Base-by-base conservation (phyloP, 116 monocot genomes). In the Phalaenopsis hybrid region DNA sequence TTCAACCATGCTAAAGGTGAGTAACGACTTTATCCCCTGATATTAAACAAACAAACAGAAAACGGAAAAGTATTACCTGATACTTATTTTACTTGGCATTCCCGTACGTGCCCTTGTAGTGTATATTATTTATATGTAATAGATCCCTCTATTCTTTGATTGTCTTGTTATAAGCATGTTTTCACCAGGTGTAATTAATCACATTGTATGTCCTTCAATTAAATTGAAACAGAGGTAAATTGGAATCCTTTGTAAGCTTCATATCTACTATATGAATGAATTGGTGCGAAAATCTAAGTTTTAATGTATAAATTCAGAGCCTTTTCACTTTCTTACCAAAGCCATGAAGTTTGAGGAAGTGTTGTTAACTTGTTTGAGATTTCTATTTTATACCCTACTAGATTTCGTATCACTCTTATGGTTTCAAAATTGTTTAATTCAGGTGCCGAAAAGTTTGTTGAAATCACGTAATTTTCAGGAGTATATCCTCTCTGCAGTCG, bases 361-460 rank as follows among this genome's bases (percentile, higher is more conserved):
- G 17, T 55, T 65, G 25, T 65, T 21, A 65, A 65, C 23, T 8
- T 23, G 25, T 65, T 23, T 65, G 25, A 25, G 7, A 65, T 65
- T 65, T 23, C 65, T 23, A 65, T 65, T 25, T 20, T 65, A 63
- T 63, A 63, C n/a, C 21, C 7, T 6, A 63, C 21, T 21, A n/a
- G 63, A 63, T 63, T n/a, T 1, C 21, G 63, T 63, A 63, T 1
- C 7, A 21, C 20, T 69, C 33, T 69, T 69, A 10, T 69, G 69
- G 21, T 4, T 69, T 70, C 20, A 45, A 5, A 75, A 41, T 13
- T 12, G 34, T 6, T 31, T 20, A 21, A 79, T 59, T 59, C 83
- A 97, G 94, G 94, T 88, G 28, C 94, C 94, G 44, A 94, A 93
- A 52, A 63, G 84, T 51, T 73, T 91, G 77, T 46, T 93, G 51